Conservation (phyloP, 257 asterid genomes). For the Solanum sitiens region DNA sequence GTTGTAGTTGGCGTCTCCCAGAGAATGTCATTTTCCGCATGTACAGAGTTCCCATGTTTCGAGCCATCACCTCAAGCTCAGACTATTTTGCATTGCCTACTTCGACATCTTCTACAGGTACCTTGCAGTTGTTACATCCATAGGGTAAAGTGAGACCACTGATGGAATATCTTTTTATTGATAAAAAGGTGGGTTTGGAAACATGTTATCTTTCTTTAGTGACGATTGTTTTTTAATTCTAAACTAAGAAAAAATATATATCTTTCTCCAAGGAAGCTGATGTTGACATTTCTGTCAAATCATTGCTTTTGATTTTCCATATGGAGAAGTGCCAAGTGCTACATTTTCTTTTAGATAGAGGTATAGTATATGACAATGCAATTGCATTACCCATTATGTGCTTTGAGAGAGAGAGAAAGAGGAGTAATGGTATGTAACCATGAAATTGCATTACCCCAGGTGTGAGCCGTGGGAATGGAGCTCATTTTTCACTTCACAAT, state of each 20-base stretch:
- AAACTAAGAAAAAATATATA: background rate
- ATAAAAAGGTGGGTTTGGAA: background rate
- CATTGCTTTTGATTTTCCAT: background rate
- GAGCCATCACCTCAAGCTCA: constrained; percentile 99
- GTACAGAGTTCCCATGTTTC: constrained; percentile 98
- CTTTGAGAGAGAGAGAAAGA: background rate
- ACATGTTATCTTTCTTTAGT: background rate
- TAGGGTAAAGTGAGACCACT: background rate
- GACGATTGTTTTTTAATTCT: background rate
- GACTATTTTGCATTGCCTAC: constrained; percentile 93
- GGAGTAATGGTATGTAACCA: background rate
- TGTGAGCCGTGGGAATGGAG: background rate
- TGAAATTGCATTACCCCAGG: background rate
- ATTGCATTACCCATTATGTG: background rate
- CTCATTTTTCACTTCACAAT: background rate
- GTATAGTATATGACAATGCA: background rate
- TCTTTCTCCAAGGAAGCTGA: background rate
- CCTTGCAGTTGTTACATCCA: background rate
- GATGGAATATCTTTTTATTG: background rate
- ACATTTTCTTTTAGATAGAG: background rate
- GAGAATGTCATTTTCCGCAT: constrained; percentile 96
- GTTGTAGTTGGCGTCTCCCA: constrained; percentile 98
- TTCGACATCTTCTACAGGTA: constrained; percentile 99
- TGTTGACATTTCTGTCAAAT: background rate
- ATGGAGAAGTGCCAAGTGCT: background rate